phyloP scores from a whole-genome alignment of 768 basidiomycete species.

The Boletus insuetus region DNA sequence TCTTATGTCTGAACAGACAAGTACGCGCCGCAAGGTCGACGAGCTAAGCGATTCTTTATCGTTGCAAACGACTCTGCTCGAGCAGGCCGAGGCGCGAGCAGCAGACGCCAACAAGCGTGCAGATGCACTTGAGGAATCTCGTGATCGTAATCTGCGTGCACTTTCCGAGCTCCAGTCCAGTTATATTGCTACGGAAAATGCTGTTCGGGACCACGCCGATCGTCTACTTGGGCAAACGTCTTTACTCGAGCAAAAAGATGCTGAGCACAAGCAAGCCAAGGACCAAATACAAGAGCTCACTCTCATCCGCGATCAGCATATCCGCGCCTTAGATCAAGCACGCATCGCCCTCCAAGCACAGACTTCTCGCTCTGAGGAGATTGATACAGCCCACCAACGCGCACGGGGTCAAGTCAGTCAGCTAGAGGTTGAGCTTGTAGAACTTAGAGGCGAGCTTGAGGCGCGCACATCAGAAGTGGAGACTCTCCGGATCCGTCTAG shows the following conservation, averaged over 20 bases:
- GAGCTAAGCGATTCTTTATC: constrained; percentile 74
- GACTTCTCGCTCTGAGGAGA: constrained; percentile 73
- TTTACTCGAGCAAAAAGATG: constrained; percentile 71
- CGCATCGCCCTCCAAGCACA: constrained; percentile 74
- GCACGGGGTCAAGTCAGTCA: constrained; percentile 65
- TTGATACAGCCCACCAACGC: constrained; percentile 69
- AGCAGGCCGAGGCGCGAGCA: constrained; percentile 78
- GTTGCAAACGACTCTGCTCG: constrained; percentile 70
- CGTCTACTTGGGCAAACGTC: constrained; percentile 72
- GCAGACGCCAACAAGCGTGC: constrained; percentile 73
- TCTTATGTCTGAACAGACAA: constrained; percentile 59
- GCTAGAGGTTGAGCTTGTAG: constrained; percentile 74
- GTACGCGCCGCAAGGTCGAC: constrained; percentile 65
- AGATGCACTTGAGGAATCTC: constrained; percentile 66
- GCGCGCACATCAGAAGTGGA: constrained; percentile 72
- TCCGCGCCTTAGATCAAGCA: constrained; percentile 85
- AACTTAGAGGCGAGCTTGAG: constrained; percentile 81
- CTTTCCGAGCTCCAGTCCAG: constrained; percentile 70
- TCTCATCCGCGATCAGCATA: constrained; percentile 74
- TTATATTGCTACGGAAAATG: constrained; percentile 55
- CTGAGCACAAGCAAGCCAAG: constrained; percentile 64
- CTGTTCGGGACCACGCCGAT: constrained; percentile 75
- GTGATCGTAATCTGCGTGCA: constrained; percentile 59
- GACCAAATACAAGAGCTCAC: constrained; percentile 70
- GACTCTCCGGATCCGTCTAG: constrained; percentile 56